Percentiles rank a stretch among this genome's conserved stretches.
Conservation (phyloP, 345 rosid species). For the Erysimum cheiranthoides region DNA sequence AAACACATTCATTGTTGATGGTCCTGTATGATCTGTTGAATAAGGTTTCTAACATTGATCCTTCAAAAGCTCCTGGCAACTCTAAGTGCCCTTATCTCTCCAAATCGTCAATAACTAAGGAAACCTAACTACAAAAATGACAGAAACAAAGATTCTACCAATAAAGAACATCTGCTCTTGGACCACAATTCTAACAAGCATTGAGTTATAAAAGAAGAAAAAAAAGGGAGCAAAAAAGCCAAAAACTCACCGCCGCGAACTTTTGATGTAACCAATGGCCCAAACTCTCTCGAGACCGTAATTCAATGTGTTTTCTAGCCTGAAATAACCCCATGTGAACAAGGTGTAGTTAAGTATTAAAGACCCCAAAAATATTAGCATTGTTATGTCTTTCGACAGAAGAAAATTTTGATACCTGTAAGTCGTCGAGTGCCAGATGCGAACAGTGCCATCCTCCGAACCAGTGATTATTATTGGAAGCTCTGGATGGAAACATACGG, state of each 20-base stretch:
- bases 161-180: constrained; percentile 22
- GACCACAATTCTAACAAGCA: constrained; percentile 5
- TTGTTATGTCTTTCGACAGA: constrained; percentile 25
- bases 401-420: constrained; percentile 54
- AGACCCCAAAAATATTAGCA: constrained; percentile 18
- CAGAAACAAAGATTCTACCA: constrained; percentile 15
- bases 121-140: constrained; percentile 3
- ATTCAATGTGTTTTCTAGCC: constrained; percentile 74
- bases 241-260: constrained; percentile 83
- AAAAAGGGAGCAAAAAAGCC: not conserved
- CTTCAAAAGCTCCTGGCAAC: not conserved
- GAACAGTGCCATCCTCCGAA: constrained; percentile 85
- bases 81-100: constrained; percentile 21
- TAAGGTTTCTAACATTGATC: constrained; percentile 13
- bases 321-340: constrained; percentile 41
- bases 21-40: constrained; percentile 24
- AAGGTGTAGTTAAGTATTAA: constrained; percentile 1
- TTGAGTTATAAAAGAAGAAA: not conserved
- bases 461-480: constrained; percentile 81
- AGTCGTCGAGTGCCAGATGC: constrained; percentile 79
- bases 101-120: constrained; percentile 13
- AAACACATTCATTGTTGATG: constrained; percentile 27
- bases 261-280: constrained; percentile 84
- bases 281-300: constrained; percentile 98
- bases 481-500: constrained; percentile 83